Percentiles rank a stretch among this genome's conserved stretches.
Evolutionary conservation across 192 early-diverging fungal species (phyloP).

Genomic region (Thamnidium elegans): DNA sequence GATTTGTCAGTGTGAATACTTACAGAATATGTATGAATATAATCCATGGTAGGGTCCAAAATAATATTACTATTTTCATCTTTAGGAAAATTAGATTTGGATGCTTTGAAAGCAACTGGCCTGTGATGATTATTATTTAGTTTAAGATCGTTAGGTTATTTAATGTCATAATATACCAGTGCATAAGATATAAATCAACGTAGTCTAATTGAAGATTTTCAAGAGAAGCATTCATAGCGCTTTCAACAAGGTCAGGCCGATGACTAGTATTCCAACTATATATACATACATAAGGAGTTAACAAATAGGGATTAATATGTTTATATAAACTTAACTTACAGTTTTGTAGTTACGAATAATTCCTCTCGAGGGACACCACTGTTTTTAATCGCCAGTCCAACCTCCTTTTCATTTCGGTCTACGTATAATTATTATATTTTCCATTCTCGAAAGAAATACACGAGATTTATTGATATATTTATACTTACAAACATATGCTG

Average conservation of each 20-base stretch:
- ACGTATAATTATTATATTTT: constrained; percentile 31
- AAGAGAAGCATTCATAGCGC: constrained; percentile 64
- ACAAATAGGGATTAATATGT: background rate
- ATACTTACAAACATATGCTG: constrained; percentile 32
- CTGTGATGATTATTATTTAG: background rate
- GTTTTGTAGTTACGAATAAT: constrained; percentile 75
- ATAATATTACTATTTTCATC: constrained; percentile 31
- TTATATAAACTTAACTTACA: constrained; percentile 19
- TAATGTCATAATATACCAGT: constrained; percentile 19
- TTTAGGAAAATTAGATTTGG: constrained; percentile 21
- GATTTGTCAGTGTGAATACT: constrained; percentile 13
- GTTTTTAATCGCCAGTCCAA: constrained; percentile 70
- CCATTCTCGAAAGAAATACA: background rate
- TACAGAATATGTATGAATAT: constrained; percentile 51
- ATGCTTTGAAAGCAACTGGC: constrained; percentile 31
- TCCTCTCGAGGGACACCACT: constrained; percentile 61
- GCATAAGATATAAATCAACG: constrained; percentile 73
- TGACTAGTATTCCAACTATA: constrained; percentile 48
- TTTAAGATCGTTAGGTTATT: background rate
- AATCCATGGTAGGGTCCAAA: constrained; percentile 30
- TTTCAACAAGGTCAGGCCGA: constrained; percentile 56
- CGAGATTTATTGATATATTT: background rate
- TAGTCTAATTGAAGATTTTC: constrained; percentile 71
- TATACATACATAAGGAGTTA: too few species aligned
- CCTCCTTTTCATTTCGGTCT: constrained; percentile 76